Base-by-base conservation (phyloP, 1,139 yeast species). In the Hanseniaspora uvarum region DNA sequence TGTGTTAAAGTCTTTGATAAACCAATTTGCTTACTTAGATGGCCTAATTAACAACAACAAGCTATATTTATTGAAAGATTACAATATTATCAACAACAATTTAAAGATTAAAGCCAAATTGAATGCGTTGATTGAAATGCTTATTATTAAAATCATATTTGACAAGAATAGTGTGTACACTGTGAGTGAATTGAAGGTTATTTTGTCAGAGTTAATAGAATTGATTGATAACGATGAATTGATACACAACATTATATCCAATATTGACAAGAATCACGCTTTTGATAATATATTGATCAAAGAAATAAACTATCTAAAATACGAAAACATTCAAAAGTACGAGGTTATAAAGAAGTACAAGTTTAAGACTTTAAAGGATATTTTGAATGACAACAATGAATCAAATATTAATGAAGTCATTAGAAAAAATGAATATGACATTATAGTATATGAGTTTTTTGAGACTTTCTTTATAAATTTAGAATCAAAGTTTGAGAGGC, bases 311-410 rank as follows among this genome's bases (percentile, higher is more conserved):
- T 26, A 24, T 37, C 37, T 50, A 12, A 50, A 31, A 23, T 46
- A 43, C 12, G 44, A 50, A 5, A 30, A 28, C 10, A 19, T 39
- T 6, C 33, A 31, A 16, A 50, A 50, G 21, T 50, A 43, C 37
- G 53, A 50, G 21, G 18, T 38, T 2, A 28, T 50, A 11, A 50
- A 50, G 19, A 50, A 50, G 28, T 28, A 50, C 31, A 50, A 50
- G n/a, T 43, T 50, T 16, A 50, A 50, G 19, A 43, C 10, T 30
- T 28, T 50, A 6, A 50, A 37, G 37, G 53, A 50, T n/a, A 40
- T 48, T 46, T 26, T 36, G 7, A 37, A 46, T 30, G 30, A 24
- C 21, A 46, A 46, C 18, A 39, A 24, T 18, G 26, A 36, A 7
- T 14, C 50, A 28, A 37, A 16, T 19, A 19, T 26, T 18, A 16